Evolutionary conservation across 805 yeast genomes (phyloP).

Genomic region (Candida caryicola): DNA sequence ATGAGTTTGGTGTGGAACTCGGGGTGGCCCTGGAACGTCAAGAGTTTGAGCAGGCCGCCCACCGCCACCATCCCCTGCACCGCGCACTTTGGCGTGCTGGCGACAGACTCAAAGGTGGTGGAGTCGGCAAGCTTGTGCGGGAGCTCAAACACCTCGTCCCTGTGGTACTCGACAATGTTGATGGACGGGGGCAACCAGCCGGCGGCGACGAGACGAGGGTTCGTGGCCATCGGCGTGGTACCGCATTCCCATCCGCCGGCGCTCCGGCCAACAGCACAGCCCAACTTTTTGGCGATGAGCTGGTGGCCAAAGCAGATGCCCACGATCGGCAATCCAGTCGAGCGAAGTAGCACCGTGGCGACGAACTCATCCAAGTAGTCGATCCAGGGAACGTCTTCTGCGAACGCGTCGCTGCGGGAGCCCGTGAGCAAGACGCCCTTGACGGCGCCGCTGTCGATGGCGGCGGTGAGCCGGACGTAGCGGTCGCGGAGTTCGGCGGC

Average conservation of each 20-base stretch:
- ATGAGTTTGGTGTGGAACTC: constrained; percentile 53
- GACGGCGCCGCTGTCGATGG: constrained; percentile 24
- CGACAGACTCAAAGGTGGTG: constrained; percentile 39
- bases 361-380: constrained; percentile 35
- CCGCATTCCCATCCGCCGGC: constrained; percentile 75
- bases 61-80: constrained; percentile 62
- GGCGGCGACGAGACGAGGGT: constrained; percentile 30
- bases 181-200: constrained; percentile 40
- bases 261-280: constrained; percentile 56
- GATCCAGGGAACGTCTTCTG: constrained; percentile 41
- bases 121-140: constrained; percentile 38
- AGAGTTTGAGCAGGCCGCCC: constrained; percentile 43
- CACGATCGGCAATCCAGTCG: constrained; percentile 44
- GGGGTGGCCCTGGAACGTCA: constrained; percentile 90
- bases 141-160: constrained; percentile 36
- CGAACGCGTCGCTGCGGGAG: constrained; percentile 48
- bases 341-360: constrained; percentile 11
- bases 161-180: constrained; percentile 37
- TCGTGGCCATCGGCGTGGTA: constrained; percentile 46
- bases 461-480: constrained; percentile 18
- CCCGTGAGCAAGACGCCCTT: constrained; percentile 53
- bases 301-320: constrained; percentile 93
- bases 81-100: constrained; percentile 53
- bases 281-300: constrained; percentile 63
- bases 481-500: constrained; percentile 11